Conservation (phyloP, 2,329 filamentous ascomycete species). For the Alternaria hordeiaustralica region DNA sequence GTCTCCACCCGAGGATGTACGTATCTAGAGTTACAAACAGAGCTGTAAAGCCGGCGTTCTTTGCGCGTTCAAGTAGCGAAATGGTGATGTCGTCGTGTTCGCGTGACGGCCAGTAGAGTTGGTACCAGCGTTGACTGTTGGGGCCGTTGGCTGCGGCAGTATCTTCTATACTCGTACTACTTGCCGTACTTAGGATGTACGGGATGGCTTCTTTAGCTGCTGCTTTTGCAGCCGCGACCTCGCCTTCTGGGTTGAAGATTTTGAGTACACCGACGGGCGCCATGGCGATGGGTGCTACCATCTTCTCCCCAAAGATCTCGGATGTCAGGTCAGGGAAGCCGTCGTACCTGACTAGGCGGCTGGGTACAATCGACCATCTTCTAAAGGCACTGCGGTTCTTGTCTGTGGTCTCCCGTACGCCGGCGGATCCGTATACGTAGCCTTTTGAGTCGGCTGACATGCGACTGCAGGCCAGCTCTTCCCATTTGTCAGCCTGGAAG, state of each 20-base stretch:
- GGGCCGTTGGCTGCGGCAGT: slow-evolving; percentile 62
- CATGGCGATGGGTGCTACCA: slow-evolving; percentile 62
- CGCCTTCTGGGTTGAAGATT: slow-evolving; percentile 70
- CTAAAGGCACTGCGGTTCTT: slow-evolving; percentile 39
- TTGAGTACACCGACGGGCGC: slow-evolving; percentile 71
- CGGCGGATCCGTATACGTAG: slow-evolving; percentile 46
- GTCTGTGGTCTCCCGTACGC: slow-evolving; percentile 37
- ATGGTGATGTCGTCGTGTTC: slow-evolving; percentile 67
- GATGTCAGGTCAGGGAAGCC: slow-evolving; percentile 19
- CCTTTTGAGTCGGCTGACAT: slow-evolving; percentile 41
- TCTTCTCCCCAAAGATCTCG: slow-evolving; percentile 49
- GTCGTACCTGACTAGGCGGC: slow-evolving; percentile 16
- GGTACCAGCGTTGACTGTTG: slow-evolving; percentile 68
- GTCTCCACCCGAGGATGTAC: slow-evolving; percentile 70
- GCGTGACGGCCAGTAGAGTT: slow-evolving; percentile 74
- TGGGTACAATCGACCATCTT: slow-evolving; percentile 33
- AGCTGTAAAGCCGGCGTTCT: slow-evolving; percentile 64
- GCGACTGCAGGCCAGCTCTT: slow-evolving; percentile 30
- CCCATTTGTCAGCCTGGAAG: slow-evolving; percentile 35
- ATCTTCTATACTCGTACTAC: slow-evolving; percentile 67
- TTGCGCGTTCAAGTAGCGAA: slow-evolving; percentile 67
- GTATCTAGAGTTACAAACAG: slow-evolving; percentile 77
- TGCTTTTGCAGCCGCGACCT: slow-evolving; percentile 65
- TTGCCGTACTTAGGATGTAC: slow-evolving; percentile 69
- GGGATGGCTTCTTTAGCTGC: slow-evolving; percentile 67